Evolutionary conservation across 495 filamentous ascomycete species (phyloP).

Genomic region (Baudoinia panamericana): DNA sequence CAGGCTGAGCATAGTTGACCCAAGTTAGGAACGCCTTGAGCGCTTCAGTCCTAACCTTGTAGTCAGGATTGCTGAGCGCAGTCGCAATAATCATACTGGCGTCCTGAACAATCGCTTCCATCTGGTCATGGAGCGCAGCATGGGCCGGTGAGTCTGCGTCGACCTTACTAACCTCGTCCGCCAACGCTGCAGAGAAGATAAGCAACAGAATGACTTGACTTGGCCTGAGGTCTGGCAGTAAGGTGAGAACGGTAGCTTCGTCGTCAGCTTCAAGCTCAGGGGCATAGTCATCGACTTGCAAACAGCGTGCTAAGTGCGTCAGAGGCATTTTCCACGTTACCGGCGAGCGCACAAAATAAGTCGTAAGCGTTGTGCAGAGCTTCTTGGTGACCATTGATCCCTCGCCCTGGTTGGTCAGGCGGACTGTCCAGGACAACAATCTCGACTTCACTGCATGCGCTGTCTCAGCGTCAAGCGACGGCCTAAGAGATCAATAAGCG

Average conservation of each 20-base stretch:
- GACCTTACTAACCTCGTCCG: conserved; percentile 61
- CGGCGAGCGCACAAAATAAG: conserved; percentile 62
- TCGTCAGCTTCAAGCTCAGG: conserved; percentile 34
- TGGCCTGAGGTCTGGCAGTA: conserved; percentile 42
- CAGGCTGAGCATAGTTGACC: conserved; percentile 53
- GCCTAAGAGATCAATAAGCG: conserved; percentile 8
- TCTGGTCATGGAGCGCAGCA: conserved; percentile 7
- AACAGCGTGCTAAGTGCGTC: conserved; percentile 51
- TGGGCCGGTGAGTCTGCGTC: conserved; percentile 34
- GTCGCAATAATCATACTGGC: conserved; percentile 1
- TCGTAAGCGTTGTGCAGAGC: conserved; percentile 66
- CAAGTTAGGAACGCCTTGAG: conserved; percentile 37
- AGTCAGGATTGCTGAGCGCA: not conserved
- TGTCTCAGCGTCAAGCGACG: conserved; percentile 12
- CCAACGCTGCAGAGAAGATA: conserved; percentile 60
- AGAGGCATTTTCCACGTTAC: conserved; percentile 56
- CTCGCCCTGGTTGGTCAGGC: conserved; percentile 44
- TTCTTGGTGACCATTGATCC: conserved; percentile 62
- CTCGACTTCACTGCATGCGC: conserved; percentile 8
- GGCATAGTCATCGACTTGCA: conserved; percentile 38
- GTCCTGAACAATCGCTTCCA: conserved; percentile 15
- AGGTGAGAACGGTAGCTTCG: not conserved
- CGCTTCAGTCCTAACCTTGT: conserved; percentile 3
- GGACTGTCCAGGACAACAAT: conserved; percentile 18
- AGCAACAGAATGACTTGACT: conserved; percentile 46